Evolutionary conservation across 805 yeast species (phyloP), one percentile per base, ranked within the genome.

Genomic region (Metschnikowia cerradonensis): DNA sequence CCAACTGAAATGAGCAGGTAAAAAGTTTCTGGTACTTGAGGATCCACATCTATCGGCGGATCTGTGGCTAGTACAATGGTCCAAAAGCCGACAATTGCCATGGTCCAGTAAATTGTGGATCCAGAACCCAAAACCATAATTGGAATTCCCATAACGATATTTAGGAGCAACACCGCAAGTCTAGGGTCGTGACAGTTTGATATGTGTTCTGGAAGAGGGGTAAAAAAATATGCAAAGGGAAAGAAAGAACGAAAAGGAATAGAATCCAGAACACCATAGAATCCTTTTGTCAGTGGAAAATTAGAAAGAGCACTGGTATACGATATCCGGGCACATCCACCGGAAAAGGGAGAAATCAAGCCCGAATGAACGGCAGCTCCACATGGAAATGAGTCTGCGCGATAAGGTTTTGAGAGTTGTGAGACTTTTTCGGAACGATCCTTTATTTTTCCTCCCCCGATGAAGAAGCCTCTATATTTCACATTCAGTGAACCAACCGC

Each of bases 351-450:
- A 0, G 94, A 84, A 0, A 90, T 70, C 0, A 84, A 66, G 1
- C 97, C 97, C 2, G 91, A 83, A 66, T 91, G 97, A 3, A 88
- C 80, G 0, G 94, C 97, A 2, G 97, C 86, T 0, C 90, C 92
- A 65, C 98, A 91, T 0, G 92, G 84, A 59, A 75, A 90, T 1
- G 96, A 88, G 67, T 91, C 98, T 0, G 89, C 91, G 55, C 98
- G 74, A 62, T 90, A 91, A 0, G 91, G 90, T 23, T 68, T 59
- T 0, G 88, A 71, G 7, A 83, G 52, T 5, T 33, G 41, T 15
- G 35, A 47, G 1, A 60, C 67, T 4, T 33, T 11, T 13, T 36
- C 39, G 1, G 49, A 53, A 4, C 51, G 47, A 20, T 52, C 52
- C 48, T 60, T 2, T 15, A 11, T 56, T 17, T 60, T 61, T 1